Evolutionary conservation across 257 asterid species (phyloP), one percentile per base, ranked within the genome.

Genomic region (Solanum virginianum): DNA sequence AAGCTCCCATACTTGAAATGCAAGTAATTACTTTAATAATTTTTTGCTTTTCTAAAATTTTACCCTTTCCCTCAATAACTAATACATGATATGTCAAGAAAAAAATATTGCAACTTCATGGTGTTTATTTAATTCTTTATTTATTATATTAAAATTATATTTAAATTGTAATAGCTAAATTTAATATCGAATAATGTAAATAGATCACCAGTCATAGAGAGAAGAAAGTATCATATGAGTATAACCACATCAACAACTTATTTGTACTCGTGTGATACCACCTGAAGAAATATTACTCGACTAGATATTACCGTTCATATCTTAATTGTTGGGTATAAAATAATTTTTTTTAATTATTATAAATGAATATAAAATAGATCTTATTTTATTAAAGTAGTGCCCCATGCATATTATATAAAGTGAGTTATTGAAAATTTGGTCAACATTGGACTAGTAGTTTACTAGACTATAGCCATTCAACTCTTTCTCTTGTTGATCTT

Each of bases 1-100:
- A 72, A 53, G 14, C 82, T 77, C 82, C 82, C 63, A 77, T 77
- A 77, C 82, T 77, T 77, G 82, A 77, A 77, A 53, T 77, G 82
- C 82, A 77, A 77, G 82, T 77, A 51, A 77, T 77, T 77, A 77
- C 82, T 77, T 77, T 77, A 53, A 51, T 77, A 17, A 51, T 9
- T 77, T 77, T 26, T 77, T 49, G 45, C 65, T 77, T 53, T 77
- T 24, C 0, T 24, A 77, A 29, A 24, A 8, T 8, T 51, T 77
- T 77, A 29, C 51, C 47, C 47, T 10, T 77, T 49, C 41, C 63
- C 32, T 24, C n/a, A 11, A 16, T 77, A 15, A 51, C 14, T 26
- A 77, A 75, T 49, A 29, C 32, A 75, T 24, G 62, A 49, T 62
- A 75, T 13, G 2, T 75, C 22, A 49, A 26, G 7, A 77, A 10